Evolutionary conservation across 352 stramenopile species (phyloP).

Genomic region (Globisporangium spinosum): DNA sequence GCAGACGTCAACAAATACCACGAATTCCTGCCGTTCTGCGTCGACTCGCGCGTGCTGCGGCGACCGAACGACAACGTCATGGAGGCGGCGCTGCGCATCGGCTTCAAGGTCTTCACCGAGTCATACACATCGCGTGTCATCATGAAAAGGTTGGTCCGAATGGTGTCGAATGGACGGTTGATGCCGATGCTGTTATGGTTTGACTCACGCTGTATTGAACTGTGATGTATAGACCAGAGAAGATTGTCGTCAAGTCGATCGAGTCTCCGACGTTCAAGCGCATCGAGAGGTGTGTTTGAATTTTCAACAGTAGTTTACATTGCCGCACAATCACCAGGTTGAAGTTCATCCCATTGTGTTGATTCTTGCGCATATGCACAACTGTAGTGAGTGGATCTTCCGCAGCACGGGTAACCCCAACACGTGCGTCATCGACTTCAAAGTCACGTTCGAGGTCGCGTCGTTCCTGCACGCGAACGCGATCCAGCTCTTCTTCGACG

Average conservation of each 20-base stretch:
- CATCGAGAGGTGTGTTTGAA: slow-evolving; percentile 62
- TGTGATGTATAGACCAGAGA: slow-evolving; percentile 39
- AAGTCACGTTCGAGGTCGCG: slow-evolving; percentile 79
- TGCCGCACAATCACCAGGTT: background rate
- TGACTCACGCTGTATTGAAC: background rate
- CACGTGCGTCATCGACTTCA: slow-evolving; percentile 68
- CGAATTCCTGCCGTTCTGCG: slow-evolving; percentile 81
- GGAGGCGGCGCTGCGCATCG: slow-evolving; percentile 65
- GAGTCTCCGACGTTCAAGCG: slow-evolving; percentile 85
- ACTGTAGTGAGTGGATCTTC: slow-evolving; percentile 67
- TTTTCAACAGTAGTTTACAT: background rate
- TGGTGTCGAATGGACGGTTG: background rate
- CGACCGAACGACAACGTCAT: slow-evolving; percentile 74
- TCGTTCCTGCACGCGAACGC: slow-evolving; percentile 78
- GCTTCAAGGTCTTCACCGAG: slow-evolving; percentile 84
- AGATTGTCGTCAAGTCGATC: slow-evolving; percentile 72
- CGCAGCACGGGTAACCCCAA: slow-evolving; percentile 42
- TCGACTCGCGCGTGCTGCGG: slow-evolving; percentile 69
- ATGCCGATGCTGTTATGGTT: background rate
- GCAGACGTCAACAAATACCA: slow-evolving; percentile 66
- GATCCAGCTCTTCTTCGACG: slow-evolving; percentile 84
- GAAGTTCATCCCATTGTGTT: background rate
- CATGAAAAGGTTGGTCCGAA: slow-evolving; percentile 51
- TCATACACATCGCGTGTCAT: slow-evolving; percentile 79
- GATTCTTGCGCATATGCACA: background rate